Percentiles rank a stretch among this genome's conserved stretches.
Conservation (phyloP, 139 green algal genomes). For the Tetraselmis chui region DNA sequence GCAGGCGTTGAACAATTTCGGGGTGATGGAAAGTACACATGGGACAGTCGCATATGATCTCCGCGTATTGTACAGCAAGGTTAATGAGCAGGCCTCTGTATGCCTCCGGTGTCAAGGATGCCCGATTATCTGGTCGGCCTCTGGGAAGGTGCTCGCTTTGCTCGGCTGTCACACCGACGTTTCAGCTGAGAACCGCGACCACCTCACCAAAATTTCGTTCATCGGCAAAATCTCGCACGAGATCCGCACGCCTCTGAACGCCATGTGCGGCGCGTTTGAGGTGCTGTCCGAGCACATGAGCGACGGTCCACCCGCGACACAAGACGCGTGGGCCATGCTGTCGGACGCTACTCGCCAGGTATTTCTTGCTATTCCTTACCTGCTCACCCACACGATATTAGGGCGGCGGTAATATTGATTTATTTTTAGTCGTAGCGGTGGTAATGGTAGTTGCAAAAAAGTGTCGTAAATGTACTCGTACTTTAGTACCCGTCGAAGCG, state of each 20-base stretch:
- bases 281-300: not conserved
- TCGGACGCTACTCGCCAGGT: not conserved
- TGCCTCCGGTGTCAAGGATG: not conserved
- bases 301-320: not conserved
- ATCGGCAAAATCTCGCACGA: not conserved
- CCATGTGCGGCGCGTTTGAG: not conserved
- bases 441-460: no score
- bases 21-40: not conserved
- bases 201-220: not conserved
- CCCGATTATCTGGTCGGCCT: not conserved
- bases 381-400: no score
- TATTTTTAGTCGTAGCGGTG: no score
- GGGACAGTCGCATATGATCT: not conserved
- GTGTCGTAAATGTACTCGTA: no score
- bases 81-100: not conserved
- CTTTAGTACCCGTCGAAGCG: no score
- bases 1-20: not conserved
- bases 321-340: not conserved
- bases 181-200: not conserved
- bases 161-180: not conserved
- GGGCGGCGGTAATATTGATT: no score
- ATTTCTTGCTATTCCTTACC: no score
- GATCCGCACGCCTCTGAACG: not conserved
- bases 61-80: not conserved
- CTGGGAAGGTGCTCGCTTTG: not conserved